Evolutionary conservation across 495 filamentous ascomycete genomes (phyloP).

Genomic region (Aspergillus homomorphus): DNA sequence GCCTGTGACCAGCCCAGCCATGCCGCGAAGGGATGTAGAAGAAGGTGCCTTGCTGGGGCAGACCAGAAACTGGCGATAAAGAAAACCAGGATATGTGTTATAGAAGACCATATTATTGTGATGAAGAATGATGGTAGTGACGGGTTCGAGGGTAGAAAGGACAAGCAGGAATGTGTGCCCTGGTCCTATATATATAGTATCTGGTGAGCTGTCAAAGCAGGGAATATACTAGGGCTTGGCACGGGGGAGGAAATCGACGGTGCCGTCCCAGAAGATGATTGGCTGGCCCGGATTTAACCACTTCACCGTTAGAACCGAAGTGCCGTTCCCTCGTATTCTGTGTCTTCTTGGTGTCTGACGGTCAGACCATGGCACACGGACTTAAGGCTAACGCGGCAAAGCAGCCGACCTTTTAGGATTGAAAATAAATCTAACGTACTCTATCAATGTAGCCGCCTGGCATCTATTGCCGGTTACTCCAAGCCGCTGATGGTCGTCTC

Average conservation of each 20-base stretch:
- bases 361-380: too few relatives aligned
- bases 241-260: conserved; percentile 1
- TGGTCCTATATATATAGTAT: neutral
- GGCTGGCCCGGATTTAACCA: conserved; percentile 4
- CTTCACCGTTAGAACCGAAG: neutral
- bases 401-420: too few relatives aligned
- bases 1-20: conserved; percentile 45
- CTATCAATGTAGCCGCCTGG: too few relatives aligned
- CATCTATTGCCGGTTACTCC: too few relatives aligned
- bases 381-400: too few relatives aligned
- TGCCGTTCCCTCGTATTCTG: too few relatives aligned
- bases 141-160: conserved; percentile 5
- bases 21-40: conserved; percentile 12
- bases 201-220: neutral
- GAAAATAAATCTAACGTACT: too few relatives aligned
- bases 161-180: neutral
- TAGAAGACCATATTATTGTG: conserved; percentile 22
- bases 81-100: conserved; percentile 17
- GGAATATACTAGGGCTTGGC: neutral
- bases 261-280: conserved; percentile 16
- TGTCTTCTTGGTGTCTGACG: too few relatives aligned
- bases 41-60: conserved; percentile 35
- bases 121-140: too few relatives aligned
- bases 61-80: conserved; percentile 18
- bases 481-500: too few relatives aligned